These are phyloP conservation scores for Rhodotorula taiwanensis DNA, from an alignment of 768 basidiomycete species.

Conservation along the genomic window DNA sequence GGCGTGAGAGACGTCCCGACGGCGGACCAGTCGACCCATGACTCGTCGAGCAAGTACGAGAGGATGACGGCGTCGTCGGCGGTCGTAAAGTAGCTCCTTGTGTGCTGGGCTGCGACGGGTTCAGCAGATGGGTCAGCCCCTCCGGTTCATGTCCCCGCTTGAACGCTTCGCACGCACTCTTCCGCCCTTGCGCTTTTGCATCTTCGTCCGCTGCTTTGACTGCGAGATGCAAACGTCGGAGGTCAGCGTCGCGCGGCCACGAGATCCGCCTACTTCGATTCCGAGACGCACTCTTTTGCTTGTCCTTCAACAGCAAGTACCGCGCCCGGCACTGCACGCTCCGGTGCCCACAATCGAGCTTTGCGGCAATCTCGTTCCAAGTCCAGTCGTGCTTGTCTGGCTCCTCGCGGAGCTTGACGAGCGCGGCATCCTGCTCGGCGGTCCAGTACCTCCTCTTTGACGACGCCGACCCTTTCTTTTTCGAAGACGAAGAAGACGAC, in stretches of 20 bases:
- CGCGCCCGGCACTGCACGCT: not conserved
- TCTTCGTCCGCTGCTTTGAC: not conserved
- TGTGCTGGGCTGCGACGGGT: not conserved
- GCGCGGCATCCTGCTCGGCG: not conserved
- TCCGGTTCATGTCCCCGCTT: no score
- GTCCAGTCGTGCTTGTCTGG: not conserved
- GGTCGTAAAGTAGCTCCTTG: not conserved
- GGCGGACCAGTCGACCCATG: not conserved
- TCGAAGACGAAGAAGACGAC: no score
- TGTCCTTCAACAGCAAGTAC: constrained; percentile 1
- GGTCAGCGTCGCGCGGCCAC: not conserved
- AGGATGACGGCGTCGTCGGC: constrained; percentile 1
- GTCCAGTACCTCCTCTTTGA: not conserved
- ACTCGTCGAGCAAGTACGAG: not conserved
- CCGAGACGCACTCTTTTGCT: not conserved
- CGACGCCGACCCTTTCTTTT: no score
- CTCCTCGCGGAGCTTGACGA: not conserved
- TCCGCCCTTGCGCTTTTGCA: no score
- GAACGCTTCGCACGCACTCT: no score
- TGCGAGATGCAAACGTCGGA: not conserved
- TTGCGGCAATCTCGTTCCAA: not conserved
- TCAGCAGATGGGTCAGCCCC: no score
- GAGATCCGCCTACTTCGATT: no score
- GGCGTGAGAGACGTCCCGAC: not conserved
- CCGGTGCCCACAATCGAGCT: not conserved